These are phyloP conservation scores for Exophiala calicioides DNA, from an alignment of 2,329 filamentous ascomycete genomes.

Conservation along the genomic window DNA sequence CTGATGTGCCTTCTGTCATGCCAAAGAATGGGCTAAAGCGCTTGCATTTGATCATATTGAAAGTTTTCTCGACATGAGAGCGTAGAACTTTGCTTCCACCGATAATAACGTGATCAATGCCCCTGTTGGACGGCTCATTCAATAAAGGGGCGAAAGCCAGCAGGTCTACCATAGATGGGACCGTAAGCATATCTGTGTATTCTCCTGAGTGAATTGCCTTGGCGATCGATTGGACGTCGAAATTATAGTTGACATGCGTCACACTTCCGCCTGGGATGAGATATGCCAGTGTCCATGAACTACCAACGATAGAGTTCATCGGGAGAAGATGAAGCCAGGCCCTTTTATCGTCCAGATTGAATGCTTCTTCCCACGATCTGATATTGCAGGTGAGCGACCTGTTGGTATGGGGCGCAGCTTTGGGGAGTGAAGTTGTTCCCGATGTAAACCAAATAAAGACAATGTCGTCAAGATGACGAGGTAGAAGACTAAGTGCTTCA, in stretches of 20 bases:
- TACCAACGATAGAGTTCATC: conserved; percentile 19
- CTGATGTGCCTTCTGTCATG: conserved; percentile 10
- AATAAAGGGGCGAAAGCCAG: conserved; percentile 1
- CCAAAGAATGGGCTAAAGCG: conserved; percentile 8
- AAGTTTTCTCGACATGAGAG: conserved; percentile 9
- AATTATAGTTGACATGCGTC: conserved; percentile 8
- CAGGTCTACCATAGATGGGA: conserved; percentile 15
- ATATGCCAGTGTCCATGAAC: conserved; percentile 13
- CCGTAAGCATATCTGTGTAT: conserved; percentile 10
- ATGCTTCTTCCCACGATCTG: conserved; percentile 9
- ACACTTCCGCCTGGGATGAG: conserved; percentile 13
- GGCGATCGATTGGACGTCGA: conserved; percentile 5
- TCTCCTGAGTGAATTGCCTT: conserved; percentile 2
- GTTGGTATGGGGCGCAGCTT: conserved; percentile 13
- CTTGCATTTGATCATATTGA: conserved; percentile 1
- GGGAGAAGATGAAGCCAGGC: conserved; percentile 14
- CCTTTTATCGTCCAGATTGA: background rate
- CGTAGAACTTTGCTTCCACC: conserved; percentile 12
- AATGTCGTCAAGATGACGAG: conserved; percentile 4
- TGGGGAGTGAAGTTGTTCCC: conserved; percentile 12
- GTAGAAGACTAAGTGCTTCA: background rate
- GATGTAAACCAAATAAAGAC: conserved; percentile 16
- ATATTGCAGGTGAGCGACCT: conserved; percentile 6
- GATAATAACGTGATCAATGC: conserved; percentile 10
- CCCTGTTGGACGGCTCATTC: background rate